Evolutionary conservation across 2,329 filamentous ascomycete genomes (phyloP).

Genomic region (Aspergillus cejpii): DNA sequence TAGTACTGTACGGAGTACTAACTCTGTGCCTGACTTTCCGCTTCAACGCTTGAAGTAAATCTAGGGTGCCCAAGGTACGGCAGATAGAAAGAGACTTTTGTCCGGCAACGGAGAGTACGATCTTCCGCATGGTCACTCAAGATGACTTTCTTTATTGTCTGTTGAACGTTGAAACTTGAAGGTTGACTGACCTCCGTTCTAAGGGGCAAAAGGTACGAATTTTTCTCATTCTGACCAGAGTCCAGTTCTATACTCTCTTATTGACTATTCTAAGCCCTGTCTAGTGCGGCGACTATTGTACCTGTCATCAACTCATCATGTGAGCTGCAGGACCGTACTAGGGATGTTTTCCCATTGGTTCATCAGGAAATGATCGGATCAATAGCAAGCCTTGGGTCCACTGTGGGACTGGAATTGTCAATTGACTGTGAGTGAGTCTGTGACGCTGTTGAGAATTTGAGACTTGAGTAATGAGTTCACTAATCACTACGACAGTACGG

Average conservation of each 20-base stretch:
- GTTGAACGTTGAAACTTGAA: neutral
- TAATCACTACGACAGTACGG: no score
- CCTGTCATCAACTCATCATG: slow-evolving; percentile 10
- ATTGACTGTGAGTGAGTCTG: no score
- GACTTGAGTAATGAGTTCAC: no score
- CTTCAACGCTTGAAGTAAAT: no score
- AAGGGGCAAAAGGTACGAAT: neutral
- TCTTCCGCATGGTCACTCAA: slow-evolving; percentile 27
- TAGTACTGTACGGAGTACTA: no score
- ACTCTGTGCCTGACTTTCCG: no score
- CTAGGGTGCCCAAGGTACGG: no score
- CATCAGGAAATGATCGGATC: neutral
- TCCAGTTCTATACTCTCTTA: slow-evolving; percentile 1
- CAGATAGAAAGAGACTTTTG: slow-evolving; percentile 5
- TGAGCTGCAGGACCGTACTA: slow-evolving; percentile 14
- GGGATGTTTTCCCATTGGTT: slow-evolving; percentile 10
- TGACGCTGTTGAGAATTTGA: no score
- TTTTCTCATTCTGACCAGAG: neutral
- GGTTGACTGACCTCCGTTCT: neutral
- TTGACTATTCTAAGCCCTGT: slow-evolving; percentile 2
- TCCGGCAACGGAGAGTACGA: slow-evolving; percentile 27
- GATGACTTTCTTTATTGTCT: slow-evolving; percentile 5
- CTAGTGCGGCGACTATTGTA: neutral
- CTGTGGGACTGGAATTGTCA: slow-evolving; percentile 3
- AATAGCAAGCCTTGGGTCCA: slow-evolving; percentile 1